Evolutionary conservation across 129 eudicot species (phyloP), one percentile per base, ranked within the genome.

Genomic region (Lonicera japonica): DNA sequence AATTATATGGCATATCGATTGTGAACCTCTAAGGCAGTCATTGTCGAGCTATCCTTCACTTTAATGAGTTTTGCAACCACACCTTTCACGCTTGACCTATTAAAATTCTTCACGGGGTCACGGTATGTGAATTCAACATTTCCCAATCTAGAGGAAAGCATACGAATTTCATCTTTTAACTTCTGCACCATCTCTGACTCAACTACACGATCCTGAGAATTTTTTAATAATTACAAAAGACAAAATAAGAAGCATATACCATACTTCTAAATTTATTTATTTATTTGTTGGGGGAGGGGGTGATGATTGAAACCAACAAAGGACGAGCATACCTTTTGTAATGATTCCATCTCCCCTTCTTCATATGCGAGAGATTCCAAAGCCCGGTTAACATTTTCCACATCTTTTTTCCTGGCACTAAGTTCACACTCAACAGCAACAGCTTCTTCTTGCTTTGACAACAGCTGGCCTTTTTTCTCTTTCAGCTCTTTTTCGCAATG

Each of bases 41-140:
- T 76, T 24, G 95, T 67, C 4, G 95, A 76, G 71, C 71, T 71
- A 72, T 94, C 99, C 74, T 94, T 94, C 64, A 94, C 96, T 85
- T 81, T 88, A 55, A 94, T 88, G 70, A 94, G 99, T 71, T 79
- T 88, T 55, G 99, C 99, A 60, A 94, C 95, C 70, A 94, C 99
- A 8, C 99, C 99, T 83, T 94, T 94, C 59, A 94, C 99, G 67
- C 69, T 85, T 5, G 94, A 86, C 77, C 88, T 69, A 76, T 94
- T 89, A 73, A 94, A 94, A 78, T 88, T 94, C 79, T 65, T 88
- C 70, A 68, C 79, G 17, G 99, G 96, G 71, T 88, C 89, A 61
- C 78, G 83, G 54, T 85, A 94, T 64, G 61, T 70, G 82, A 94
- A 94, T n/a, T 88, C 95, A 61, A 86, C 79, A 72, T 80, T 88